Evolutionary conservation across 345 rosid genomes (phyloP), one percentile per base, ranked within the genome.

Genomic region (Excoecaria agallocha): DNA sequence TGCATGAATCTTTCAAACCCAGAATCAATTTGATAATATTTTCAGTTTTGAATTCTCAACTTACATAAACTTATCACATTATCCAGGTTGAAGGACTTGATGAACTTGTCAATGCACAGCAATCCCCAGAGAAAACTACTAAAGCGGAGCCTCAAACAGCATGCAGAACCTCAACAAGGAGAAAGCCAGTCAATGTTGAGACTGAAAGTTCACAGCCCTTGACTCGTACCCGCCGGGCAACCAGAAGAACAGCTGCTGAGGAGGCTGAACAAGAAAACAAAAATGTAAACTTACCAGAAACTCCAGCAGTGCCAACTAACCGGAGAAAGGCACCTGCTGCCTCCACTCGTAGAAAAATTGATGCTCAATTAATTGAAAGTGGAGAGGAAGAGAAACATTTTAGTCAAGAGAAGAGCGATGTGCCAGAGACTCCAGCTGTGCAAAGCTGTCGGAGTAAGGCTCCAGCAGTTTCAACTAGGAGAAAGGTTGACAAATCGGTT

Each of bases 11-110:
- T 52, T 58, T 59, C 39, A 3, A 25, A 19, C 3, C 10, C 6
- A 20, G 8, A 7, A 8, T 3, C 37, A 58, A 4, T 54, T 69
- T 54, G 24, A 4, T 68, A 6, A n/a, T 43, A 6, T 57, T 41
- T 85, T 70, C 10, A n/a, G 39, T 22, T 59, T 59, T 59, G 63
- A 17, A 59, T 59, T 59, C 13, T 59, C 12, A 59, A 12, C 5
- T 59, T 59, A 11, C 15, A 59, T 59, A 8, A 59, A 62, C 15
- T 1, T 22, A 58, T 58, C 22, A 20, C 16, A 30, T 68, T 58
- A 13, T 24, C 61, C 76, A 95, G 98, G 98, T 90, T 50, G 97
- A 89, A 67, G 99, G 99, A 70, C 81, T 89, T 24, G 93, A 88
- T 1, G 99, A 93, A 63, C 51, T 90, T 12, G 51, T 68, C 74